Evolutionary conservation across 225 moss, liverwort and hornwort species (phyloP), one percentile per base, ranked within the genome.

Genomic region (Neckera pumila): DNA sequence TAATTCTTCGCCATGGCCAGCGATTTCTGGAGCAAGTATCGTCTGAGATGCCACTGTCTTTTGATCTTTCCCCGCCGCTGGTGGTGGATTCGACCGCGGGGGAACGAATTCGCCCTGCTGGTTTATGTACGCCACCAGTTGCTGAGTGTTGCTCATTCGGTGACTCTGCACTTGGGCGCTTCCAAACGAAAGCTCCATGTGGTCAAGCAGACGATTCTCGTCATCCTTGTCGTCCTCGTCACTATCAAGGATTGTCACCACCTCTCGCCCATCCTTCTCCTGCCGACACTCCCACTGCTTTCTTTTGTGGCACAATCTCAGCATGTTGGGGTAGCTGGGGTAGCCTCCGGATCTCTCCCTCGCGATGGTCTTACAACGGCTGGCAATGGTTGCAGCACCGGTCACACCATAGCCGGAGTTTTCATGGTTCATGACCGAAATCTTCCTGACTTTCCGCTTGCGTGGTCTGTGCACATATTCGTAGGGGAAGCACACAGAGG

Each of bases 181-280:
- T 49, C 90, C 90, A 38, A 92, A 90, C 11, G 92, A 90, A n/a
- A 92, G 76, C 51, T 61, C 60, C 10, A 88, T 36, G 45, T 67
- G 79, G 31, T 87, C 87, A 14, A 76, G 85, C 85, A 70, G 65
- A 33, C 22, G 88, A 83, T 73, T 82, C n/a, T 67, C 75, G 34
- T 82, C 87, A 56, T 38, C 57, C 34, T 43, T 59, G 45, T 71
- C 89, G 25, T 91, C 92, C 76, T 89, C 88, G 84, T 89, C 91
- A 51, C 92, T 93, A 79, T 93, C 93, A 70, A 91, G 91, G 67
- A 94, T 92, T 81, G 90, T 90, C n/a, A 94, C 87, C 57, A 94
- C 90, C 79, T 94, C 89, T 36, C 88, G 89, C 63, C 91, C 94
- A 49, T 90, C 91, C 47, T 65, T 76, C 71, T 88, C 91, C 63